A percentile compares a stretch with the other conserved stretches of the same genome.
Evolutionary conservation across 768 basidiomycete species (phyloP).

Genomic region (Termitomyces sp.): DNA sequence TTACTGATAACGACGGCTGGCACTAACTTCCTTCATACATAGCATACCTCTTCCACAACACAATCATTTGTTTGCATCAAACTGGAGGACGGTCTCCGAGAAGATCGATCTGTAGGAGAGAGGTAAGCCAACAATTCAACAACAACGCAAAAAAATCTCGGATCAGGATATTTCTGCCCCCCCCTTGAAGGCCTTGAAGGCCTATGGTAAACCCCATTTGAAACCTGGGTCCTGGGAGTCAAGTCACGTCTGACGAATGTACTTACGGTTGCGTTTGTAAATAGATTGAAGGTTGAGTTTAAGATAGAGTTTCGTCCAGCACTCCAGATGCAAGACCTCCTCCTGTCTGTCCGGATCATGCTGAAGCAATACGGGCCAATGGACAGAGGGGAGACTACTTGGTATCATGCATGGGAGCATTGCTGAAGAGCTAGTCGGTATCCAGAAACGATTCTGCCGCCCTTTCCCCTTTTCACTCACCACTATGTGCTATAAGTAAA

Average conservation of each 20-base stretch:
- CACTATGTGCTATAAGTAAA: not conserved
- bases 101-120: not conserved
- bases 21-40: not conserved
- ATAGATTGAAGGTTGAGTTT: conserved; percentile 11
- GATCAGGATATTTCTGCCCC: too few relatives aligned
- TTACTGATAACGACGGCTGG: not conserved
- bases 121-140: not conserved
- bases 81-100: conserved; percentile 1
- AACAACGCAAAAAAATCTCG: not conserved
- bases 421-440: too few relatives aligned
- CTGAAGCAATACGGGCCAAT: not conserved
- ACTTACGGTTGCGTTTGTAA: not conserved
- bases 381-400: not conserved
- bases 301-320: conserved; percentile 1
- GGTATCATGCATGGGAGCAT: not conserved
- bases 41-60: not conserved
- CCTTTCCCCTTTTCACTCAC: not conserved
- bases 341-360: conserved; percentile 10
- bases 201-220: conserved; percentile 10
- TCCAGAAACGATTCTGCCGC: conserved; percentile 1
- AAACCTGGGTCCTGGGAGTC: not conserved
- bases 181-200: not conserved
- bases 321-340: conserved; percentile 1
- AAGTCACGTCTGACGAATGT: conserved; percentile 3
- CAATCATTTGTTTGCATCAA: not conserved